Conservation (phyloP, 345 rosid species). For the Eucalyptus pauciflora region DNA sequence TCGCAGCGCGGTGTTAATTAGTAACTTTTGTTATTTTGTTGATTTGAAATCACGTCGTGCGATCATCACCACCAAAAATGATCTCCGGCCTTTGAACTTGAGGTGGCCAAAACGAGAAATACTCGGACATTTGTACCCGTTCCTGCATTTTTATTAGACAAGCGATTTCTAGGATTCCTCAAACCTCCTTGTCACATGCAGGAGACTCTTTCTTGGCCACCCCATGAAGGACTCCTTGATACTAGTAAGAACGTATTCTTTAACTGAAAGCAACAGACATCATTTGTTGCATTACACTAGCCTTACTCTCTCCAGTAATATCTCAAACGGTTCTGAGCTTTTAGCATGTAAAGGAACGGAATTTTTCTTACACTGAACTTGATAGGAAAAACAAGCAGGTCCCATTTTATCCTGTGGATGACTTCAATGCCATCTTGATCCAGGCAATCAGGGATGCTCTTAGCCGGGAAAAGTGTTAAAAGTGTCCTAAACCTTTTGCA, state of each 20-base stretch:
- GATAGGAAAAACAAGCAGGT: not conserved
- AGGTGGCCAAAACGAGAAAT: not conserved
- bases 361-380: not conserved
- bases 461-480: too few relatives aligned
- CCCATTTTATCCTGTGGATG: not conserved
- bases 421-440: not conserved
- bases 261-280: not conserved
- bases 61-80: not conserved
- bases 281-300: not conserved
- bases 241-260: not conserved
- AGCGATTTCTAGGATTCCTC: not conserved
- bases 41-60: not conserved
- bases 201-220: not conserved
- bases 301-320: not conserved
- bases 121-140: not conserved
- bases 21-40: not conserved
- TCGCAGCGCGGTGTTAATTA: not conserved
- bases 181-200: not conserved
- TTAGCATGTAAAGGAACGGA: not conserved
- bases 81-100: not conserved
- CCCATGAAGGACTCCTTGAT: not conserved
- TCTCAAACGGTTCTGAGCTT: not conserved
- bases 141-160: not conserved
- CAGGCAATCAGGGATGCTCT: not conserved
- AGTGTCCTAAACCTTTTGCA: too few relatives aligned